A percentile compares a stretch with the other conserved stretches of the same genome.
phyloP scores from a whole-genome alignment of 257 asterid species.

The Cynanchum wilfordii region DNA sequence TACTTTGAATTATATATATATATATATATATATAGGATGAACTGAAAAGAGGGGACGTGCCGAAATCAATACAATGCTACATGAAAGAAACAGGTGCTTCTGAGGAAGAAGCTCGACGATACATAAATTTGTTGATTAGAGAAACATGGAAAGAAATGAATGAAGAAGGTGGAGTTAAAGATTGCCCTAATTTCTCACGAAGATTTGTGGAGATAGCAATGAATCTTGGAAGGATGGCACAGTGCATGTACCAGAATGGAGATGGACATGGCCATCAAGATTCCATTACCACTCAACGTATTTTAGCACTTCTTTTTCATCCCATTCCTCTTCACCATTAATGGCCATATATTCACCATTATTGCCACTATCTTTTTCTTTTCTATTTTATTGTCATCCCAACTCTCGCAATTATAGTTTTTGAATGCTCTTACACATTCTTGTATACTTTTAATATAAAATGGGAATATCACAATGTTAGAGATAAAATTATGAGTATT shows the following conservation, averaged over 20 bases:
- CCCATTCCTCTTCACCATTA: constrained; percentile 21
- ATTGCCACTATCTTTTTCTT: no score
- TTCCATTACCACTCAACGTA: constrained; percentile 16
- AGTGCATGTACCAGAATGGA: constrained; percentile 46
- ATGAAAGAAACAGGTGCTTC: constrained; percentile 37
- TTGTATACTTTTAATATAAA: no score
- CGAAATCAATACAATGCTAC: constrained; percentile 37
- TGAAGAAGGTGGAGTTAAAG: no score
- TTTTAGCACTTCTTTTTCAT: constrained; percentile 26
- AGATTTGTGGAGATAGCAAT: no score
- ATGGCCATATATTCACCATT: no score
- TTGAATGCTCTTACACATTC: no score
- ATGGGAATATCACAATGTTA: no score
- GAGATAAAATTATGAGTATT: no score
- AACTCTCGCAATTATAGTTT: no score
- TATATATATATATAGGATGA: constrained; percentile 9
- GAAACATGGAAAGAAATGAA: constrained; percentile 31
- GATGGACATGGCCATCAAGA: constrained; percentile 48
- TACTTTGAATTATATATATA: no score
- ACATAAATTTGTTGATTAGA: constrained; percentile 14
- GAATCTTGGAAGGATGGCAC: constrained; percentile 34
- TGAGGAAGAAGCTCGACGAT: constrained; percentile 25
- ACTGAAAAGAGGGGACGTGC: constrained; percentile 28
- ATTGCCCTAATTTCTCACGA: no score
- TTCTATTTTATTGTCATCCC: no score